A percentile compares a stretch with the other conserved stretches of the same genome.
These are phyloP conservation scores for Allomyces macrogynus DNA, from an alignment of 192 early-diverging fungal genomes.

Conservation along the genomic window DNA sequence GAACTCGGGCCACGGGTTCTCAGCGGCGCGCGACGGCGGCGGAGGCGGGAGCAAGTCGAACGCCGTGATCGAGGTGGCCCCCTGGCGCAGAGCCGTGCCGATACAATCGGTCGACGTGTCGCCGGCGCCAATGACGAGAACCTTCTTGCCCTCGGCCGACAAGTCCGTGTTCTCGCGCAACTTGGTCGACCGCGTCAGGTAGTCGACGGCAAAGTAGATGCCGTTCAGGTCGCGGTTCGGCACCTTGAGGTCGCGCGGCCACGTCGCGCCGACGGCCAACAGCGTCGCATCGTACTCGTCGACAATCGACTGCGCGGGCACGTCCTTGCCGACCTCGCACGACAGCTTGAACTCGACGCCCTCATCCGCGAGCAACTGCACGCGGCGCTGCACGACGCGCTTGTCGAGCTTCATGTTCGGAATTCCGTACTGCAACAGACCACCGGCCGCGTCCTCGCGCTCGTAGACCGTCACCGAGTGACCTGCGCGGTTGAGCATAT, in stretches of 20 bases:
- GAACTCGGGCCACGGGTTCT: slow-evolving; percentile 98
- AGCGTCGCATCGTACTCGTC: slow-evolving; percentile 58
- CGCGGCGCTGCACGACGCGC: slow-evolving; percentile 73
- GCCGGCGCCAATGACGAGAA: slow-evolving; percentile 95
- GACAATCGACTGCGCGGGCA: slow-evolving; percentile 45
- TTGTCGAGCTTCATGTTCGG: slow-evolving; percentile 99
- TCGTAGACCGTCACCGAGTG: slow-evolving; percentile 91
- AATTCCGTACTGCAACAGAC: slow-evolving; percentile 94
- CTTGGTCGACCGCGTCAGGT: slow-evolving; percentile 75
- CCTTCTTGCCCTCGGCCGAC: slow-evolving; percentile 73
- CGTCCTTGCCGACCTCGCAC: slow-evolving; percentile 70
- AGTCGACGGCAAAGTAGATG: slow-evolving; percentile 98
- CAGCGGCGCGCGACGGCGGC: slow-evolving; percentile 50
- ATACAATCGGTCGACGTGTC: slow-evolving; percentile 96
- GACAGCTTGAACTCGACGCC: slow-evolving; percentile 76
- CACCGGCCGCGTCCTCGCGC: slow-evolving; percentile 88
- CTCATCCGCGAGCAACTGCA: slow-evolving; percentile 86
- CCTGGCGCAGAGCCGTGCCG: slow-evolving; percentile 78
- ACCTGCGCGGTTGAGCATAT: slow-evolving; percentile 93
- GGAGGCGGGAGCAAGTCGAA: slow-evolving; percentile 96
- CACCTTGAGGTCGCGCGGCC: slow-evolving; percentile 87
- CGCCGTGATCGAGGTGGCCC: slow-evolving; percentile 73
- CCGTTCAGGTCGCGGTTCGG: slow-evolving; percentile 68
- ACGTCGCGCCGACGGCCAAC: slow-evolving; percentile 85
- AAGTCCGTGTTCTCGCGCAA: slow-evolving; percentile 55